phyloP scores from a whole-genome alignment of 2,329 filamentous ascomycete species.

The Fusarium sp. region DNA sequence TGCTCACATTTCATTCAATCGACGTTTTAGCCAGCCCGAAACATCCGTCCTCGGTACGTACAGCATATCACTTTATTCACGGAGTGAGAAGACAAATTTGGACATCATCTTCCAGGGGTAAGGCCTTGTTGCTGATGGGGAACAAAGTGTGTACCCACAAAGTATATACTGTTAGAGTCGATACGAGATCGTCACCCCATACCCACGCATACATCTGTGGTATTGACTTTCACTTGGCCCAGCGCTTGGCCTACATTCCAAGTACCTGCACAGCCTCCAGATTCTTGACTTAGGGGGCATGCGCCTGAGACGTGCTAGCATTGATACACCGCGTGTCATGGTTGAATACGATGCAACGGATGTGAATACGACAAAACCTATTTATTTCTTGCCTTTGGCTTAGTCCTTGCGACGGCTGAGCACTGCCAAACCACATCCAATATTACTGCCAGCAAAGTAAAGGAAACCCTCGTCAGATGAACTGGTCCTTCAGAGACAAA shows the following conservation, averaged over 20 bases:
- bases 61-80: neutral
- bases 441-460: neutral
- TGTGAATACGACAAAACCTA: slow-evolving; percentile 4
- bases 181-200: slow-evolving; percentile 42
- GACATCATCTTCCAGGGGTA: slow-evolving; percentile 12
- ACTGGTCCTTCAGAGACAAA: neutral
- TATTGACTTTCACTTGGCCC: slow-evolving; percentile 24
- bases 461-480: neutral
- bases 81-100: slow-evolving; percentile 15
- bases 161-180: slow-evolving; percentile 41
- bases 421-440: neutral
- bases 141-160: slow-evolving; percentile 6
- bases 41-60: slow-evolving; percentile 13
- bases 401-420: neutral
- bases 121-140: neutral
- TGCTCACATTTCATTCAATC: slow-evolving; percentile 1
- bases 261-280: slow-evolving; percentile 41
- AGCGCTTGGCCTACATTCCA: slow-evolving; percentile 30
- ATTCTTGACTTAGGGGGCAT: slow-evolving; percentile 17
- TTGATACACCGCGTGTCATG: slow-evolving; percentile 14
- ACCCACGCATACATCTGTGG: slow-evolving; percentile 8
- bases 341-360: slow-evolving; percentile 7
- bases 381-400: neutral
- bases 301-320: slow-evolving; percentile 33
- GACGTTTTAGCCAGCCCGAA: slow-evolving; percentile 17